These are phyloP conservation scores for Silene noctiflora DNA, from an alignment of 179 eudicot species.

Conservation along the genomic window DNA sequence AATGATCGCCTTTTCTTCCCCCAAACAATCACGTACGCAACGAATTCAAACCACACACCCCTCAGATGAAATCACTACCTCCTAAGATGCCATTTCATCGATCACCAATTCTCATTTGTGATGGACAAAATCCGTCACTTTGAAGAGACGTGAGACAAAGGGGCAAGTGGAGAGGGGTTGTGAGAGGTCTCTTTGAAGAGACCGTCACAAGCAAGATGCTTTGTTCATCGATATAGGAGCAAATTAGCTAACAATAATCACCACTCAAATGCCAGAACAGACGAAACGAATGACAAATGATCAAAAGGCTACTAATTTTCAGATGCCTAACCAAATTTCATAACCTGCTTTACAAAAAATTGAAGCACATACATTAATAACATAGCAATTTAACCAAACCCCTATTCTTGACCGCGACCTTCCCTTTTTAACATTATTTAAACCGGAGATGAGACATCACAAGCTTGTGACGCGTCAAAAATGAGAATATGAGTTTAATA, in stretches of 20 bases:
- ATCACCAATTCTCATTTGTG: too few relatives aligned
- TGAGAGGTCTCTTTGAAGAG: too few relatives aligned
- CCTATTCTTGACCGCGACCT: too few relatives aligned
- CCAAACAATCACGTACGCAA: conserved; percentile 8
- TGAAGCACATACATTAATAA: conserved; percentile 4
- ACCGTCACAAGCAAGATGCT: too few relatives aligned
- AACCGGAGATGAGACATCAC: too few relatives aligned
- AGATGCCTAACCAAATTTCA: neutral
- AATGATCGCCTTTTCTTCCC: neutral
- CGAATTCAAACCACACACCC: neutral
- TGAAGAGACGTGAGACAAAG: too few relatives aligned
- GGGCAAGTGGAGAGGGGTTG: too few relatives aligned
- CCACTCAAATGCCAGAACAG: neutral
- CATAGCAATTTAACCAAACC: too few relatives aligned
- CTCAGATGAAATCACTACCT: neutral
- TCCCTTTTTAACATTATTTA: too few relatives aligned
- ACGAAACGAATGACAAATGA: conserved; percentile 5
- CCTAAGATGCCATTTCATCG: neutral
- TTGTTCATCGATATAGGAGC: neutral
- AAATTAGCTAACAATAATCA: neutral
- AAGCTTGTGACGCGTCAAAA: too few relatives aligned
- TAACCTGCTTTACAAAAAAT: neutral
- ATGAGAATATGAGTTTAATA: neutral
- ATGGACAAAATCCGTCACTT: too few relatives aligned
- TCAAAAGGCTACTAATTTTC: conserved; percentile 13